Conservation (phyloP, 768 basidiomycete species). For the Amanita muscaria region DNA sequence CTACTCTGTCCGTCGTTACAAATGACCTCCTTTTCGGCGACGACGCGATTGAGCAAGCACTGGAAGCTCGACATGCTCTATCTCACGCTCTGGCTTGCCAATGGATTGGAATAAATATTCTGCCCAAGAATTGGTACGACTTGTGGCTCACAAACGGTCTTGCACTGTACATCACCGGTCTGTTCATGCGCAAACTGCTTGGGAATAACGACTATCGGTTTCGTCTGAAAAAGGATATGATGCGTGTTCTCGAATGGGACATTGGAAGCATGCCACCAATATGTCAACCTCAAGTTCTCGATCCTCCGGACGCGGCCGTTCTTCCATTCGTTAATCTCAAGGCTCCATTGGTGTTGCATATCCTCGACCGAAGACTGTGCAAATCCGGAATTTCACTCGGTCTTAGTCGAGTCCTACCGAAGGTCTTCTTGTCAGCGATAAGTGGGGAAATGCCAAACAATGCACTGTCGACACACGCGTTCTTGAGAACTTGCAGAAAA, state of each 20-base stretch:
- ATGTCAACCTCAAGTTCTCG: constrained; percentile 78
- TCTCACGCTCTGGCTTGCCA: constrained; percentile 88
- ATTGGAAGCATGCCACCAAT: constrained; percentile 86
- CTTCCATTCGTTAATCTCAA: constrained; percentile 92
- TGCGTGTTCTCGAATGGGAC: constrained; percentile 82
- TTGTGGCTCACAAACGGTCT: constrained; percentile 96
- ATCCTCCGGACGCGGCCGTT: constrained; percentile 73
- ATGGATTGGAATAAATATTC: constrained; percentile 95
- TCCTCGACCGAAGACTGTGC: constrained; percentile 85
- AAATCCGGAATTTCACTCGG: constrained; percentile 95
- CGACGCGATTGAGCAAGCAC: constrained; percentile 86
- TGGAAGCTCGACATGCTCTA: constrained; percentile 81
- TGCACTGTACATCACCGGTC: constrained; percentile 80
- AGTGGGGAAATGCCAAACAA: constrained; percentile 85
- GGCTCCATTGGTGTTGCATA: constrained; percentile 91
- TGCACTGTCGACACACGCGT: constrained; percentile 80
- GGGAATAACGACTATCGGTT: constrained; percentile 98
- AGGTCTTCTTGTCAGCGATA: constrained; percentile 88
- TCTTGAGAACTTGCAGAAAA: constrained; percentile 87
- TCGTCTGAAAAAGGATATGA: constrained; percentile 92
- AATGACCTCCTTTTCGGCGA: constrained; percentile 81
- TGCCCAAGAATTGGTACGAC: constrained; percentile 88
- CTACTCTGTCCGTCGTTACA: constrained; percentile 72
- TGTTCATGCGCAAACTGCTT: constrained; percentile 78
- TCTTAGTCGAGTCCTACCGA: constrained; percentile 88